A percentile compares a stretch with the other conserved stretches of the same genome.
These are phyloP conservation scores for Sonneratia alba DNA, from an alignment of 345 rosid genomes.

Conservation along the genomic window DNA sequence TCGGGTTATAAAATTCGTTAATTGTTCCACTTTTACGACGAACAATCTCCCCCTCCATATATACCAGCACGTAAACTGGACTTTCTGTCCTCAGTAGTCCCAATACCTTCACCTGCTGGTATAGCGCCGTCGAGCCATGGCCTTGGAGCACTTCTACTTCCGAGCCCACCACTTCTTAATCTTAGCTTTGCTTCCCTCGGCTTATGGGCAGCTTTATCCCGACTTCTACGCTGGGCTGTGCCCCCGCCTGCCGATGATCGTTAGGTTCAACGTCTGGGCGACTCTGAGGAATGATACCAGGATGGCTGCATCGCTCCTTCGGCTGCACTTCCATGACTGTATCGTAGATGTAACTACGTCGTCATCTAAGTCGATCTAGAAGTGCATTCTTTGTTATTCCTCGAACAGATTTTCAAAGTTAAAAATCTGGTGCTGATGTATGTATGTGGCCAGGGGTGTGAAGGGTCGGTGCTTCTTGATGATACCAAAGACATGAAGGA, in stretches of 20 bases:
- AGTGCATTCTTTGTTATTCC: too few species aligned
- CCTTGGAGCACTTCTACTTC: neutral
- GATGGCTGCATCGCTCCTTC: slow-evolving; percentile 83
- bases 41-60: too few species aligned
- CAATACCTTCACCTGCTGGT: neutral
- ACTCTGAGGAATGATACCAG: slow-evolving; percentile 56
- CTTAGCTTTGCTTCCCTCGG: neutral
- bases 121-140: neutral
- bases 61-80: too few species aligned
- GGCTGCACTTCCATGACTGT: slow-evolving; percentile 81
- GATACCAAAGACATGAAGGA: slow-evolving; percentile 45
- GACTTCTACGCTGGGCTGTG: slow-evolving; percentile 51
- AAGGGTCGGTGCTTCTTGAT: slow-evolving; percentile 69
- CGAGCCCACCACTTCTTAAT: neutral
- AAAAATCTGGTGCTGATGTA: neutral
- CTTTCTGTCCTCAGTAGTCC: neutral
- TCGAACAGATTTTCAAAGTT: neutral
- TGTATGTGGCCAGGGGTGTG: slow-evolving; percentile 44
- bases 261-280: slow-evolving; percentile 45
- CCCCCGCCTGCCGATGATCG: slow-evolving; percentile 58
- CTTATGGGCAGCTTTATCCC: slow-evolving; percentile 31
- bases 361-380: too few species aligned
- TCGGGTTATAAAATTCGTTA: neutral
- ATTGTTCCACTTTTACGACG: too few species aligned
- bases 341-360: slow-evolving; percentile 43